phyloP scores from a whole-genome alignment of 2,329 filamentous ascomycete species.

The Neoarthrinium moseri region DNA sequence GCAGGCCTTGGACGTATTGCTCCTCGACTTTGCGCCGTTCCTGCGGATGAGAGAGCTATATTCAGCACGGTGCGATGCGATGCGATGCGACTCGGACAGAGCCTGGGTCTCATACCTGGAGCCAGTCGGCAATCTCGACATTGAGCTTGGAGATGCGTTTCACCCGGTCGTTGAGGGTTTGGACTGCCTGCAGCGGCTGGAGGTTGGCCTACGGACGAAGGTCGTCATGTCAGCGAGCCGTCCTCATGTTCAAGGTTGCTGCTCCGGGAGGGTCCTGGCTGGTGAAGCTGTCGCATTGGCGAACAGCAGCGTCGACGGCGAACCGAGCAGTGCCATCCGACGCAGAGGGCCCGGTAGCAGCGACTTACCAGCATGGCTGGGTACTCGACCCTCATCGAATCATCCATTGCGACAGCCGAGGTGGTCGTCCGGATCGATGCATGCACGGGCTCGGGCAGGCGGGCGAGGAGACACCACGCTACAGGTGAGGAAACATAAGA shows the following conservation, averaged over 20 bases:
- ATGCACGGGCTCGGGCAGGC: neutral
- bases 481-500: neutral
- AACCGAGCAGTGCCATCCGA: neutral
- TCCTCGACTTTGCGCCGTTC: slow-evolving; percentile 93
- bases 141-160: slow-evolving; percentile 86
- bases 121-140: slow-evolving; percentile 90
- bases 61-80: too few species aligned
- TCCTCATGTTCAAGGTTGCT: too few species aligned
- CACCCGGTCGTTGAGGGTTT: slow-evolving; percentile 81
- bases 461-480: too few species aligned
- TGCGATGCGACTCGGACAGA: slow-evolving; percentile 13
- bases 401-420: slow-evolving; percentile 55
- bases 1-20: slow-evolving; percentile 77
- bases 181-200: slow-evolving; percentile 77
- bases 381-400: slow-evolving; percentile 84
- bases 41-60: slow-evolving; percentile 43
- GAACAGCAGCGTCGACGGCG: too few species aligned
- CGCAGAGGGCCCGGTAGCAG: too few species aligned
- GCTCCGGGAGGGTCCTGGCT: too few species aligned
- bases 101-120: slow-evolving; percentile 68
- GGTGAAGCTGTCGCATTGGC: too few species aligned
- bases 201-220: slow-evolving; percentile 83
- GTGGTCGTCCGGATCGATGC: neutral
- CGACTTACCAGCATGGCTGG: slow-evolving; percentile 89
- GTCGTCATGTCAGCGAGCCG: too few species aligned